Base-by-base conservation (phyloP, 345 rosid species). In the Schrenkiella parvula region DNA sequence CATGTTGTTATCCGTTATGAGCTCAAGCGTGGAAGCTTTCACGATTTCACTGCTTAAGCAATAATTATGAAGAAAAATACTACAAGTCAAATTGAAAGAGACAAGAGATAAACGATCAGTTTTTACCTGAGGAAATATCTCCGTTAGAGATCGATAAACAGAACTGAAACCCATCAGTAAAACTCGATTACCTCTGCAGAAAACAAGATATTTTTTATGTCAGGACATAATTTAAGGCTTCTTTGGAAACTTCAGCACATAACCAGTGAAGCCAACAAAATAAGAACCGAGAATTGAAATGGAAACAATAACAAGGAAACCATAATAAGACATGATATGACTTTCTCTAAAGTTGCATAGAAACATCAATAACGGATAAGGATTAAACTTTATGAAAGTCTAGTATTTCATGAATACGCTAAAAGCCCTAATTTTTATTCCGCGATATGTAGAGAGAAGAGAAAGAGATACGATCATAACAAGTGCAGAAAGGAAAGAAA, bases 61-160 rank as follows among this genome's bases (percentile, higher is more conserved):
- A 52, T 31, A 4, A 37, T 19, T n/a, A 29, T 13, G 59, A 29
- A n/a, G 21, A 34, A 2, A n/a, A n/a, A n/a, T n/a, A 37, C 12
- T 3, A n/a, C 14, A 21, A 8, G 19, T 23, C 11, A 38, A 10
- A 59, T 37, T 4, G 46, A 22, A 34, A 28, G 34, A 38, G n/a
- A 52, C 37, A 14, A 11, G 44, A 57, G 17, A 31, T 10, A 54
- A 2, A 56, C 6, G 43, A 17, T 1, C 14, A 28, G 32, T n/a
- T 4, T 9, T 57, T 75, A 89, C 98, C 96, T 90, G 91, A n/a
- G 98, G 95, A 75, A 88, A 92, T 71, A 92, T 68, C 46, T 86
- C 95, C 56, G 56, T 13, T 66, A 92, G 84, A 72, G 73, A 80
- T 19, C 75, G 75, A 72, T 84, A 88, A 43, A 92, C 96, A 57